Conservation (phyloP, 1,284 basidiomycete genomes). For the Cryptococcus hybrid region DNA sequence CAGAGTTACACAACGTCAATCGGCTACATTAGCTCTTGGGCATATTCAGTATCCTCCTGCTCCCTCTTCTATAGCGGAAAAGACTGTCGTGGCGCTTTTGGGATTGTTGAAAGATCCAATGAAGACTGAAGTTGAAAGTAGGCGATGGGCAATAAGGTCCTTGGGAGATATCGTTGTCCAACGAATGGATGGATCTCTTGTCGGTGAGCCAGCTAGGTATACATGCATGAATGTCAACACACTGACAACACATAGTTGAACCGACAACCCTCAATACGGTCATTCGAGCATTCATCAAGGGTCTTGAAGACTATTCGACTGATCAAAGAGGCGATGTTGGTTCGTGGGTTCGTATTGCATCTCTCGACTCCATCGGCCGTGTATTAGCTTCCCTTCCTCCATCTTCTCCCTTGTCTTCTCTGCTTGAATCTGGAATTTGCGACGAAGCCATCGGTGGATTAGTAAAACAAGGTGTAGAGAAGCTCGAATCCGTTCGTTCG, state of each 20-base stretch:
- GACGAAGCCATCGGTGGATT: constrained; percentile 60
- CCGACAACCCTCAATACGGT: constrained; percentile 9
- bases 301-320: constrained; percentile 83
- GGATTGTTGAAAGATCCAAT: constrained; percentile 23
- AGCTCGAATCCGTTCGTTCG: constrained; percentile 84
- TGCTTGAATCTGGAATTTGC: not conserved
- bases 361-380: constrained; percentile 53
- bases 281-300: constrained; percentile 53
- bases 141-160: constrained; percentile 36
- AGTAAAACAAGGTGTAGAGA: constrained; percentile 84
- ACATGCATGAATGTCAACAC: not conserved
- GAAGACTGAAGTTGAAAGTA: constrained; percentile 47
- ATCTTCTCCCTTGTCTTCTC: not conserved
- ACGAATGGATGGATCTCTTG: not conserved
- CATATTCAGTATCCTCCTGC: constrained; percentile 60
- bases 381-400: constrained; percentile 17
- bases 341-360: constrained; percentile 87
- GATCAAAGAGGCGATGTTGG: constrained; percentile 97
- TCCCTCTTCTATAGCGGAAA: not conserved
- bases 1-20: constrained; percentile 64
- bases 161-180: constrained; percentile 27
- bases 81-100: constrained; percentile 24
- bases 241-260: constrained; percentile 13
- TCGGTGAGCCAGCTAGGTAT: constrained; percentile 19
- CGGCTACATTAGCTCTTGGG: constrained; percentile 71